Evolutionary conservation across 345 rosid species (phyloP).

Genomic region (Populus tremula): DNA sequence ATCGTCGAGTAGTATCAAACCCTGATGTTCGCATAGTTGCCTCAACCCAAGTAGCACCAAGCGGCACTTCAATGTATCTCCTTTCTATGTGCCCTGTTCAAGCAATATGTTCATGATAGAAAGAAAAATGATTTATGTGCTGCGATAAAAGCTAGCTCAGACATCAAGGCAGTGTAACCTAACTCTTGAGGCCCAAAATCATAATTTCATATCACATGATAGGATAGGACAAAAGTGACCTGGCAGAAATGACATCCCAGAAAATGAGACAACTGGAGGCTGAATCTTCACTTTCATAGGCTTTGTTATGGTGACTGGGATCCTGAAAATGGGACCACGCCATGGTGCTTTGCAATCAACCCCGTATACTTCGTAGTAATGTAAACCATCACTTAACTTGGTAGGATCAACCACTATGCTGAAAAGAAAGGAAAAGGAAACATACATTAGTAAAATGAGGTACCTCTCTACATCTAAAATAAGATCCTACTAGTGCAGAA

Average conservation of each 20-base stretch:
- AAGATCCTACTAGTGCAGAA: neutral
- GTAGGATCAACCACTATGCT: constrained; percentile 93
- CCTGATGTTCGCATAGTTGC: constrained; percentile 80
- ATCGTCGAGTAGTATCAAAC: constrained; percentile 83
- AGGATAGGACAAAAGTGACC: constrained; percentile 35
- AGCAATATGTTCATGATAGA: constrained; percentile 7
- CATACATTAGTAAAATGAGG: neutral
- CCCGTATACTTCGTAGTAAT: constrained; percentile 86
- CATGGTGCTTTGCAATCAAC: constrained; percentile 91
- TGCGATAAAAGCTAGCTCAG: neutral
- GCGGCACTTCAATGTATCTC: constrained; percentile 80
- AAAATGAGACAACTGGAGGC: constrained; percentile 70
- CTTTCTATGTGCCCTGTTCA: constrained; percentile 83
- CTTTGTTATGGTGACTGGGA: constrained; percentile 81
- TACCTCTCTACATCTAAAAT: neutral
- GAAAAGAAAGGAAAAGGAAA: constrained; percentile 27
- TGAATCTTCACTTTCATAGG: constrained; percentile 54
- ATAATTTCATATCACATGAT: neutral
- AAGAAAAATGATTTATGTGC: neutral
- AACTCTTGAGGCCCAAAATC: neutral
- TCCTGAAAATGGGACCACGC: constrained; percentile 91
- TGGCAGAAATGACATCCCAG: constrained; percentile 78
- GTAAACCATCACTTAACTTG: constrained; percentile 73
- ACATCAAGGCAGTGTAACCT: neutral
- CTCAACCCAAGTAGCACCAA: constrained; percentile 93